phyloP scores from a whole-genome alignment of 1,139 yeast genomes.

The Yamadazyma epiphylla region DNA sequence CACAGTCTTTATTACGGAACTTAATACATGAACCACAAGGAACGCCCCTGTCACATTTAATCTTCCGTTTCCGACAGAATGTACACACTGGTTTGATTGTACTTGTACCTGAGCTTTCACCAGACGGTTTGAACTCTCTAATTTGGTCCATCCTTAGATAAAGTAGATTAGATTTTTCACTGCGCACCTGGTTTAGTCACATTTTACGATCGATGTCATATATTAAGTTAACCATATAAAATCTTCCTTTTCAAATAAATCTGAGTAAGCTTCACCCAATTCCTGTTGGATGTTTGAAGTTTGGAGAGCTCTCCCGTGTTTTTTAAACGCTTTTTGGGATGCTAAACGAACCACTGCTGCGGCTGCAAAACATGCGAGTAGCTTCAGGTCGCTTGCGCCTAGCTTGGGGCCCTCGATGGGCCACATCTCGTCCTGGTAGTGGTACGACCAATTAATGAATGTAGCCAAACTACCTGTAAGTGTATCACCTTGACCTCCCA shows the following conservation, averaged over 20 bases:
- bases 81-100: conserved; percentile 21
- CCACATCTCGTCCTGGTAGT: conserved; percentile 60
- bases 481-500: conserved; percentile 50
- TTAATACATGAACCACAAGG: conserved; percentile 30
- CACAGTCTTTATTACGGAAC: conserved; percentile 11
- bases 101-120: conserved; percentile 3
- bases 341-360: conserved; percentile 65
- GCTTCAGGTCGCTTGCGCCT: conserved; percentile 34
- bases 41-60: conserved; percentile 28
- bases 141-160: neutral
- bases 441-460: conserved; percentile 41
- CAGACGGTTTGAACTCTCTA: neutral
- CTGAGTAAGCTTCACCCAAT: conserved; percentile 61
- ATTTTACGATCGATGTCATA: too few species aligned
- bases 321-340: conserved; percentile 58
- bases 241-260: conserved; percentile 35
- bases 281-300: conserved; percentile 74
- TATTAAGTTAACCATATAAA: conserved; percentile 7
- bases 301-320: conserved; percentile 75
- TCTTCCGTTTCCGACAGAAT: conserved; percentile 38
- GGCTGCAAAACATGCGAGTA: conserved; percentile 76
- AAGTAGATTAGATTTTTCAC: too few species aligned
- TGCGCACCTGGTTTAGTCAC: too few species aligned
- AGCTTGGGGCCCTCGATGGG: conserved; percentile 19
- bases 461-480: conserved; percentile 43